Conservation (phyloP, 768 basidiomycete genomes). For the Auricularia sp. region DNA sequence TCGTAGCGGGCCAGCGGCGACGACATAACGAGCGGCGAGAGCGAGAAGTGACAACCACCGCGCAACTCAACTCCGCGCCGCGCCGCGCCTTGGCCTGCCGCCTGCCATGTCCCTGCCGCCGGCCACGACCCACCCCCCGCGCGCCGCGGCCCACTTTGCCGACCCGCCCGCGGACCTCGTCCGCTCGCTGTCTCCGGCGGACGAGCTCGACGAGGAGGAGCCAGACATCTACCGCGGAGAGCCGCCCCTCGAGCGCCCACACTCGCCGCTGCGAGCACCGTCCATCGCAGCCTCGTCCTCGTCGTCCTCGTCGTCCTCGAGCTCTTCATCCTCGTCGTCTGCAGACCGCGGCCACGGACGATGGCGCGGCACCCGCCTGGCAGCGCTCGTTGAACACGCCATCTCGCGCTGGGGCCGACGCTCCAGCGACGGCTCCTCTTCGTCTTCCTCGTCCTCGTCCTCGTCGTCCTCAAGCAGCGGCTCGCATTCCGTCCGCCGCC, state of each 20-base stretch:
- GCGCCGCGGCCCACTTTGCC: not conserved
- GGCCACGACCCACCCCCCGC: not conserved
- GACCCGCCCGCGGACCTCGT: not conserved
- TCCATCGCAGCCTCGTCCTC: conserved; percentile 18
- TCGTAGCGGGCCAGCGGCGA: conserved; percentile 48
- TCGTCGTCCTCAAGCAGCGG: conserved; percentile 20
- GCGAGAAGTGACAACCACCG: not conserved
- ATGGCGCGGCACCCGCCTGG: conserved; percentile 30
- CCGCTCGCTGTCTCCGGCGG: not conserved
- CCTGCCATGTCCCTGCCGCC: not conserved
- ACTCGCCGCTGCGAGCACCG: conserved; percentile 11
- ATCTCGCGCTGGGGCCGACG: conserved; percentile 63
- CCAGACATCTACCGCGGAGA: conserved; percentile 56
- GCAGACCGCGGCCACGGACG: conserved; percentile 32
- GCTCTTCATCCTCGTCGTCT: conserved; percentile 24
- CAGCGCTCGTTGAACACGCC: conserved; percentile 57
- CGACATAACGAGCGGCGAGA: not conserved
- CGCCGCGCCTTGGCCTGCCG: not conserved
- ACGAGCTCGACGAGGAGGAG: conserved; percentile 16
- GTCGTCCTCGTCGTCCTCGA: conserved; percentile 15
- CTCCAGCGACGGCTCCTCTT: conserved; percentile 34
- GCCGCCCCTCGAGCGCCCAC: conserved; percentile 10
- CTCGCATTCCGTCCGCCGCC: conserved; percentile 7
- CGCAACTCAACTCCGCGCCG: not conserved
- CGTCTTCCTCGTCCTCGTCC: conserved; percentile 14